Percentiles rank a stretch among this genome's conserved stretches.
Conservation (phyloP, 805 yeast genomes). For the Yarrowia alimentaria region DNA sequence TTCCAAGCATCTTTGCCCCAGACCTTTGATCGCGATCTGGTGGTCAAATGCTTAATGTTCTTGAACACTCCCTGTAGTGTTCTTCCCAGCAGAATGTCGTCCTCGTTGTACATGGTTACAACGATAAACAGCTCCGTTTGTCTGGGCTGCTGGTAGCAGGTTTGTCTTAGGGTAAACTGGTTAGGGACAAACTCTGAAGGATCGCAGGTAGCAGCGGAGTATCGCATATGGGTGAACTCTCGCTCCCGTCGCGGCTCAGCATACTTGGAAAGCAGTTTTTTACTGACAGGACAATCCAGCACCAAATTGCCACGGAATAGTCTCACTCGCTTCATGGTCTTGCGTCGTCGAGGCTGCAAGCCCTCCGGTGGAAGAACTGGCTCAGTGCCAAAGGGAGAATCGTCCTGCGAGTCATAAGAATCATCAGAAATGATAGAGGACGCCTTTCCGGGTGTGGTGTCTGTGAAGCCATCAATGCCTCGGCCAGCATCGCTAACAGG, state of each 20-base stretch:
- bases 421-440: too few species aligned
- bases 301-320: slow-evolving; percentile 76
- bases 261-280: slow-evolving; percentile 56
- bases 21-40: slow-evolving; percentile 57
- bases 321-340: slow-evolving; percentile 47
- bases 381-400: slow-evolving; percentile 29
- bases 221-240: slow-evolving; percentile 83
- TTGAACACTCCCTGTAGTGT: slow-evolving; percentile 89
- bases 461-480: too few species aligned
- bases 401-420: too few species aligned
- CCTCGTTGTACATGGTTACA: slow-evolving; percentile 87
- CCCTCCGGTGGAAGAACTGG: slow-evolving; percentile 36
- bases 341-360: slow-evolving; percentile 38
- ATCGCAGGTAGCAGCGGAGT: slow-evolving; percentile 91
- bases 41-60: slow-evolving; percentile 72
- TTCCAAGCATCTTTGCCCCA: slow-evolving; percentile 99
- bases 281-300: slow-evolving; percentile 86
- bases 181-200: slow-evolving; percentile 64
- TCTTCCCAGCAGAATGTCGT: slow-evolving; percentile 74
- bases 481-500: slow-evolving; percentile 25
- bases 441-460: too few species aligned
- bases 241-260: slow-evolving; percentile 50
- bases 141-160: slow-evolving; percentile 72
- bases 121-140: slow-evolving; percentile 82
- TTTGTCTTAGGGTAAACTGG: slow-evolving; percentile 79